Base-by-base conservation (phyloP, 805 yeast species). In the Candida sithepensis region DNA sequence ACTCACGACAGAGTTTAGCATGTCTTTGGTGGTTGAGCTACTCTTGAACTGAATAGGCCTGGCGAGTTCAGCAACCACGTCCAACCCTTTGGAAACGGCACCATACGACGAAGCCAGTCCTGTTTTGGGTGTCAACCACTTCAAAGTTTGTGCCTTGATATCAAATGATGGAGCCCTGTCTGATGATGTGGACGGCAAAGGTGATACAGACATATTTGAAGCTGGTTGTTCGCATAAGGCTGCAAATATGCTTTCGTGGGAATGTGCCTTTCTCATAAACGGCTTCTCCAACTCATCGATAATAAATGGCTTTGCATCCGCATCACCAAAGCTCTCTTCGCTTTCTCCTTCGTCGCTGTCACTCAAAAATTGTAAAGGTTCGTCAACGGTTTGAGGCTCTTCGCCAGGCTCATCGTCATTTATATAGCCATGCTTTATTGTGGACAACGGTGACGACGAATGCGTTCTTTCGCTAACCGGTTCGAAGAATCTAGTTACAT, bases 241-340 rank as follows among this genome's bases (percentile, higher is more conserved):
- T 12, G 58, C 49, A 39, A 63, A 63, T 1, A 64, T 58, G 44
- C 68, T 63, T 38, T 64, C 68, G 43, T 59, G 62, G 3, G 70
- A 66, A 34, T 46, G 52, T 22, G 59, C 49, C 45, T 50, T 56
- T 18, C 45, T 41, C 30, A 59, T 32, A 12, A 44, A 41, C 21
- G 52, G 37, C 19, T 42, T 43, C 2, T 54, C 49, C n/a, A 47
- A 39, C 26, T 39, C 47, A 21, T 50, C 49, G 1, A 53, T 12
- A 3, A 47, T 7, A n/a, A 61, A 48, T 2, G 65, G 63, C 13
- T 55, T 46, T 2, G 53, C 61, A 14, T 55, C 58, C 46, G 51
- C 54, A n/a, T 47, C 49, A 4, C 64, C 65, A 45, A 54, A 60
- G 21, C 53, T 55, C 10, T 57, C 57, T 36, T 57, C 62, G 12